These are phyloP conservation scores for Phoma herbarum DNA, from an alignment of 2,329 filamentous ascomycete species.

Conservation along the genomic window DNA sequence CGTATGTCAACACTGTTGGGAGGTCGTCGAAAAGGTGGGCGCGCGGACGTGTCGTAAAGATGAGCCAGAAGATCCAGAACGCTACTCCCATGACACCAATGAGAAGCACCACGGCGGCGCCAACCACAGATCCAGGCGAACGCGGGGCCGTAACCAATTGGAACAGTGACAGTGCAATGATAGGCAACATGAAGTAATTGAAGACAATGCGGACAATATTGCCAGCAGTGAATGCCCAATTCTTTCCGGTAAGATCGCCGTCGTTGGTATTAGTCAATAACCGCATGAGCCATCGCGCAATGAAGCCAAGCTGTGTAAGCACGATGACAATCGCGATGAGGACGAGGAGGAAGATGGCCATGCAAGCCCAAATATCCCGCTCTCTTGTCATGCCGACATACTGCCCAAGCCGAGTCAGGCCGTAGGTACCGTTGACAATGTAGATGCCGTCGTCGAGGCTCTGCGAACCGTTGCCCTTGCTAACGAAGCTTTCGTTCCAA, in stretches of 20 bases:
- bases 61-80: conserved; percentile 80
- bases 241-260: conserved; percentile 90
- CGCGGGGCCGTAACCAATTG: conserved; percentile 79
- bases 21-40: conserved; percentile 93
- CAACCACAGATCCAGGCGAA: conserved; percentile 76
- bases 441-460: conserved; percentile 88
- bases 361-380: conserved; percentile 89
- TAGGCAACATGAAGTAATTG: conserved; percentile 89
- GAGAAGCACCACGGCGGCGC: conserved; percentile 77
- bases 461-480: conserved; percentile 69
- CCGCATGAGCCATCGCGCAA: conserved; percentile 78
- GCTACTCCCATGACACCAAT: conserved; percentile 76
- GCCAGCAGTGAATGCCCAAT: conserved; percentile 76
- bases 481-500: conserved; percentile 91
- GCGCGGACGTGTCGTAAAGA: conserved; percentile 81
- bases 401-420: conserved; percentile 80
- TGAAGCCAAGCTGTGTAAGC: conserved; percentile 79
- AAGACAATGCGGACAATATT: conserved; percentile 79
- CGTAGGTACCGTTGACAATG: conserved; percentile 77
- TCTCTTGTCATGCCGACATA: conserved; percentile 79
- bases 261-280: conserved; percentile 75
- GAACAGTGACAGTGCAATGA: conserved; percentile 87
- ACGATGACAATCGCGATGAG: conserved; percentile 74
- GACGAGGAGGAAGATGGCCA: conserved; percentile 88
- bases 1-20: conserved; percentile 86